Conservation (phyloP, 768 basidiomycete species). For the Gyrodon lividus region DNA sequence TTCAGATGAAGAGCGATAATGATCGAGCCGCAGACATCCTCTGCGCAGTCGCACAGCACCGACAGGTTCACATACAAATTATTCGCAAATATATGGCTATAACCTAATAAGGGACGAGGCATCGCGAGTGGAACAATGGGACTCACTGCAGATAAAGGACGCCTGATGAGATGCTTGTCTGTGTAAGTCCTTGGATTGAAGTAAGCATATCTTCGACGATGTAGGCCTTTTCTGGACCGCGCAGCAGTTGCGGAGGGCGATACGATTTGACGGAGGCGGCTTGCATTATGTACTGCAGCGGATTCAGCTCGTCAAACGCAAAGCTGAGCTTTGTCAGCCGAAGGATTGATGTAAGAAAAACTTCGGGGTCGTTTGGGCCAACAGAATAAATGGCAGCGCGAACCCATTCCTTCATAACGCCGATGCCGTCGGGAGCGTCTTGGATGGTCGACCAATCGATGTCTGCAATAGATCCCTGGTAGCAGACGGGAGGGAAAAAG, state of each 20-base stretch:
- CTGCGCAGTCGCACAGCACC: constrained; percentile 51
- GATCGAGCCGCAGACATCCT: constrained; percentile 32
- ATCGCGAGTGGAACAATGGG: no score
- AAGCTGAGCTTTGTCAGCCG: constrained; percentile 39
- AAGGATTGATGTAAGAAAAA: constrained; percentile 42
- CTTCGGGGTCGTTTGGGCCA: constrained; percentile 3
- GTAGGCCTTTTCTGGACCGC: constrained; percentile 6
- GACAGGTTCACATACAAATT: constrained; percentile 44
- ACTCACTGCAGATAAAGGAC: no score
- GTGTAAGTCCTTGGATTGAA: constrained; percentile 26
- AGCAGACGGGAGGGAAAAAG: constrained; percentile 41
- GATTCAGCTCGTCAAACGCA: constrained; percentile 32
- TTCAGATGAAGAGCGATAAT: constrained; percentile 5
- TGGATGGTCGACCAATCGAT: constrained; percentile 39
- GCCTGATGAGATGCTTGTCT: constrained; percentile 34
- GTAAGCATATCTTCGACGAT: constrained; percentile 35
- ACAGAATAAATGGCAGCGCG: constrained; percentile 38
- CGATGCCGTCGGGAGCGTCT: constrained; percentile 36
- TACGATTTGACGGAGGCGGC: constrained; percentile 12
- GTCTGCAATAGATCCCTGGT: constrained; percentile 41
- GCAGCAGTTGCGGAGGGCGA: neutral
- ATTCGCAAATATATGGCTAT: no score
- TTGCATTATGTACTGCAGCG: constrained; percentile 18
- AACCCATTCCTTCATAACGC: constrained; percentile 46
- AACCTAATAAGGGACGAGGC: no score